Percentiles rank a stretch among this genome's conserved stretches.
These are phyloP conservation scores for Cutaneotrichosporon cutaneum DNA, from an alignment of 1,284 basidiomycete species.

Conservation along the genomic window DNA sequence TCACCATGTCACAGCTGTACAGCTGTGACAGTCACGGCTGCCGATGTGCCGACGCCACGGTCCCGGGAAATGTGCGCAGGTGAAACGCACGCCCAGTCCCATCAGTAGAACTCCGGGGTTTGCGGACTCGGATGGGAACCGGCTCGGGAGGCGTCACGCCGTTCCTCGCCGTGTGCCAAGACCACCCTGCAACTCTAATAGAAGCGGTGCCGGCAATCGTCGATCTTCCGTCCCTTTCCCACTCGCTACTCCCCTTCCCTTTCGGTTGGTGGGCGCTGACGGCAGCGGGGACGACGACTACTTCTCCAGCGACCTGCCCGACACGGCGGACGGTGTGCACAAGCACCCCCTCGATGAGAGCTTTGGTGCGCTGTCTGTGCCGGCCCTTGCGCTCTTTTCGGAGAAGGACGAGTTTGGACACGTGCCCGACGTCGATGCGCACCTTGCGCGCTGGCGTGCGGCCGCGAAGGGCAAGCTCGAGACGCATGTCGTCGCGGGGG, in stretches of 20 bases:
- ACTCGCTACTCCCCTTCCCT: not conserved
- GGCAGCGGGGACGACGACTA: slow-evolving; percentile 53
- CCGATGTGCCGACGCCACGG: not conserved
- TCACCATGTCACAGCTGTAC: not conserved
- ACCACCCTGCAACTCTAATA: not conserved
- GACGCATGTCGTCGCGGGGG: slow-evolving; percentile 36
- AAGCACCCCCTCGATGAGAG: slow-evolving; percentile 44
- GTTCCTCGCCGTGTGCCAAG: not conserved
- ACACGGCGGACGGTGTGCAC: slow-evolving; percentile 23
- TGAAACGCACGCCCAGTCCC: too few species aligned
- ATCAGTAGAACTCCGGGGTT: too few species aligned
- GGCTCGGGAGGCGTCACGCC: too few species aligned
- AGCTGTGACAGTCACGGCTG: not conserved
- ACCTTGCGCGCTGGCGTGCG: slow-evolving; percentile 36
- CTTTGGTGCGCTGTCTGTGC: slow-evolving; percentile 44
- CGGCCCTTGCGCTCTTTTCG: slow-evolving; percentile 43
- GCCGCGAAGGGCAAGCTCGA: slow-evolving; percentile 31
- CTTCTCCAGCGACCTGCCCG: slow-evolving; percentile 50
- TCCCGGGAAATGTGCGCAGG: not conserved
- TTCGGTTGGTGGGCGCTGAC: not conserved
- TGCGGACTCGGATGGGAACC: too few species aligned
- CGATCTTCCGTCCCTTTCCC: too few species aligned
- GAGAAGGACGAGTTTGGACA: slow-evolving; percentile 45
- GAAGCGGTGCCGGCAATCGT: too few species aligned
- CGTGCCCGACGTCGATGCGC: slow-evolving; percentile 18